Evolutionary conservation across 768 basidiomycete genomes (phyloP).

Genomic region (Grammothele lineata): DNA sequence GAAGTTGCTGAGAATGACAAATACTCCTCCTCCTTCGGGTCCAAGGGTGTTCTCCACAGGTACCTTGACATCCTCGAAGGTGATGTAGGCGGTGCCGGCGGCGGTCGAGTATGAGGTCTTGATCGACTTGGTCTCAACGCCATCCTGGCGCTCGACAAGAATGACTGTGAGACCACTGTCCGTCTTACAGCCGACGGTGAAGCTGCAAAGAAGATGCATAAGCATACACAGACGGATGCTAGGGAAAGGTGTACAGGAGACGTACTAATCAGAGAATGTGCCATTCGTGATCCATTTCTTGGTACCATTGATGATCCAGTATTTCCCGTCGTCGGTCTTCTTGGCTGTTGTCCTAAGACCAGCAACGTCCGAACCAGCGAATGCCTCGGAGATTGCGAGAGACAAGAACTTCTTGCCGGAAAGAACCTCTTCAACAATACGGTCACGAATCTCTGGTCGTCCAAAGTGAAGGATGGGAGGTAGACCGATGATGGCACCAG

Average conservation of each 20-base stretch:
- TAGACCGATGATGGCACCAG: conserved; percentile 77
- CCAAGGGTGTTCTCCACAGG: conserved; percentile 88
- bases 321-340: conserved; percentile 77
- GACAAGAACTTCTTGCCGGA: conserved; percentile 80
- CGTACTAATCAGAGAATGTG: conserved; percentile 41
- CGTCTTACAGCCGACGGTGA: conserved; percentile 20
- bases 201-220: conserved; percentile 18
- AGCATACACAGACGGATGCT: neutral
- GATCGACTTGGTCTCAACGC: conserved; percentile 81
- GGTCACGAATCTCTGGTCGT: conserved; percentile 50
- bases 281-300: conserved; percentile 91
- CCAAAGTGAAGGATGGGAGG: conserved; percentile 87
- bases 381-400: conserved; percentile 86
- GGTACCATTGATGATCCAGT: conserved; percentile 81
- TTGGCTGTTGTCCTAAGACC: conserved; percentile 75
- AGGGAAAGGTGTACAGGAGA: neutral
- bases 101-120: conserved; percentile 87
- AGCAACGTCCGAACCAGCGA: conserved; percentile 81
- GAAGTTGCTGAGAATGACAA: conserved; percentile 77
- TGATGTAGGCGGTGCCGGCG: conserved; percentile 84
- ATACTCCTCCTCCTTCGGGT: conserved; percentile 67
- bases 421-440: conserved; percentile 61
- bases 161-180: conserved; percentile 78
- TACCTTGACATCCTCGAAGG: conserved; percentile 81
- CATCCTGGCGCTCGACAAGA: conserved; percentile 76